phyloP scores from a whole-genome alignment of 2,329 filamentous ascomycete genomes.

The Huntiella moniliformis region DNA sequence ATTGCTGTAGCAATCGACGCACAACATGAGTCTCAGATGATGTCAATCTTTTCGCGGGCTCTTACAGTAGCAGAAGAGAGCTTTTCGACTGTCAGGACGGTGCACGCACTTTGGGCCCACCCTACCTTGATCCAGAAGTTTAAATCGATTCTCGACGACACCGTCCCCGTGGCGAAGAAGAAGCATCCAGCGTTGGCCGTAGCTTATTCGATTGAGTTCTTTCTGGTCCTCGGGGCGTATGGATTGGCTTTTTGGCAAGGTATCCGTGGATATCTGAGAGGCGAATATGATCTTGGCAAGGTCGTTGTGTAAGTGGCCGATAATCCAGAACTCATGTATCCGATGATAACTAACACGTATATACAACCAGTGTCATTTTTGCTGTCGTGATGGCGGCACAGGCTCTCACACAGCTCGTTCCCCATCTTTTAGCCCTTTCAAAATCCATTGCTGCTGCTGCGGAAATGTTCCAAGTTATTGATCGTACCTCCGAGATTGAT shows the following conservation, averaged over 20 bases:
- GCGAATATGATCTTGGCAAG: constrained; percentile 28
- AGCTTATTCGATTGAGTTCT: constrained; percentile 27
- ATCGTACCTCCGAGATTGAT: constrained; percentile 25
- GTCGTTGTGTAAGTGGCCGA: constrained; percentile 24
- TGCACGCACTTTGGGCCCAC: constrained; percentile 31
- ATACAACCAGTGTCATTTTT: constrained; percentile 24
- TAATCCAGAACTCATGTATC: neutral
- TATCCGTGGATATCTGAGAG: constrained; percentile 25
- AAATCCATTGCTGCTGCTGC: constrained; percentile 28
- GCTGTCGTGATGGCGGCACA: constrained; percentile 28
- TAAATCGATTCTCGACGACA: constrained; percentile 23
- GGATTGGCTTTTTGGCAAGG: constrained; percentile 34
- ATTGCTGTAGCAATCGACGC: constrained; percentile 23
- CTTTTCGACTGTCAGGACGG: constrained; percentile 28
- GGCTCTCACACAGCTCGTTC: constrained; percentile 27
- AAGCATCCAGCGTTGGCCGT: constrained; percentile 26
- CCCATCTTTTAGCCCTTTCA: constrained; percentile 26
- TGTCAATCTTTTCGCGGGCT: constrained; percentile 24
- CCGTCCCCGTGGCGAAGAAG: constrained; percentile 21
- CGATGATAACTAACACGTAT: neutral
- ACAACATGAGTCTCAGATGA: constrained; percentile 24
- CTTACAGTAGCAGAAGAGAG: constrained; percentile 29
- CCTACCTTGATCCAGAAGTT: constrained; percentile 25
- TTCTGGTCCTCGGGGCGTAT: constrained; percentile 28
- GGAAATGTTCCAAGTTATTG: constrained; percentile 29